Conservation (phyloP, 352 stramenopile species). For the Hyaloperonospora brassicae region DNA sequence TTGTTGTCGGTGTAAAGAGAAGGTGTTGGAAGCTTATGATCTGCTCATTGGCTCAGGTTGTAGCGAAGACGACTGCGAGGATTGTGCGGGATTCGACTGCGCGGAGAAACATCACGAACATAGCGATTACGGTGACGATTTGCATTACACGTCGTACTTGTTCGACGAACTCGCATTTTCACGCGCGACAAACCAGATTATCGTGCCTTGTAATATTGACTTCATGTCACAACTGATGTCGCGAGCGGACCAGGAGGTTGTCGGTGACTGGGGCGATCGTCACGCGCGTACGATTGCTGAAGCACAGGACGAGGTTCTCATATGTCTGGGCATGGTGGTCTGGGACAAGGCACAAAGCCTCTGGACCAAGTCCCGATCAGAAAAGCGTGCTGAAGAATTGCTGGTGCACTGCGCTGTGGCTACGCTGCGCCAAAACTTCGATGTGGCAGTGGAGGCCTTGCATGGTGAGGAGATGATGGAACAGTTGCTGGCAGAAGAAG, state of each 20-base stretch:
- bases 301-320: conserved; percentile 81
- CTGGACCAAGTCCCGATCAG: conserved; percentile 67
- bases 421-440: conserved; percentile 74
- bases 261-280: conserved; percentile 74
- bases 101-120: conserved; percentile 66
- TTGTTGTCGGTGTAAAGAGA: conserved; percentile 84
- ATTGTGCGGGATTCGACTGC: conserved; percentile 74
- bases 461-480: conserved; percentile 86
- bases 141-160: conserved; percentile 80
- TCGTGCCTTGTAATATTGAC: conserved; percentile 79
- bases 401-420: conserved; percentile 71
- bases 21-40: conserved; percentile 84
- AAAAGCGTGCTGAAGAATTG: conserved; percentile 73
- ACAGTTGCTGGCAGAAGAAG: conserved; percentile 73
- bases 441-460: conserved; percentile 72
- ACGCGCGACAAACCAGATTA: conserved; percentile 69
- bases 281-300: conserved; percentile 80
- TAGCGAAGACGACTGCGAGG: conserved; percentile 81
- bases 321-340: conserved; percentile 81
- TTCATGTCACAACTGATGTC: conserved; percentile 83
- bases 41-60: conserved; percentile 77
- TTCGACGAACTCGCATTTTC: conserved; percentile 84
- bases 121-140: conserved; percentile 68
- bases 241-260: conserved; percentile 73
- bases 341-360: conserved; percentile 84